Base-by-base conservation (phyloP, 192 early-diverging fungal species). In the Backusella parvicylindrica region DNA sequence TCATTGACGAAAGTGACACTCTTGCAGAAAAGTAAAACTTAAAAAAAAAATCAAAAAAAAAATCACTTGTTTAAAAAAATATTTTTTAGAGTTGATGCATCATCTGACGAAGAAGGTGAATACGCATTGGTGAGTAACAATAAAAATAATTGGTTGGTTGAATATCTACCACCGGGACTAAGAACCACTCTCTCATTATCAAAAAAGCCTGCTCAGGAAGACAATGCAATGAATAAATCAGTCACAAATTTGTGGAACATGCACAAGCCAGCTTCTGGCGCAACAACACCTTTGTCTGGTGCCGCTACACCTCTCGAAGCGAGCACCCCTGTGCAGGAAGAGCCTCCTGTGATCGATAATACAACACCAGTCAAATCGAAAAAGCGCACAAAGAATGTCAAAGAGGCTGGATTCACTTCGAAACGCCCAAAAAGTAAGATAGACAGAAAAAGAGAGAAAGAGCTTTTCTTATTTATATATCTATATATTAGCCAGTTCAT, bases 151-250 rank as follows among this genome's bases (percentile, higher is more conserved):
- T 77, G 70, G 60, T 37, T 71, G 28, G 64, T 28, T 36, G 49
- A 38, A 8, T 47, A 56, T 38, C 70, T 72, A 47, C 56, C 60
- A 33, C n/a, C 37, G 18, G 26, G 56, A 49, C 49, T 36, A 64
- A 43, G 64, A 40, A 49, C 60, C 37, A 31, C 56, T 15, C 41
- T 43, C 8, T 3, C 15, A 21, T 16, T 21, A 6, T 35, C 13
- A 33, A 23, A 7, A 31, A 60, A 81, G 79, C 79, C 79, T 28
- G 74, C 70, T 47, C 81, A 79, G 53, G 81, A 87, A 31, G 84
- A 78, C 33, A 89, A 89, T 73, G 79, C 80, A 23, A 89, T 89
- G 88, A 89, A 89, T 70, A 86, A 89, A 64, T 85, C 75, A 67
- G 80, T 89, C 9, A 89, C 85, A 4, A 81, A 73, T 40, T 69